Base-by-base conservation (phyloP, 1,284 basidiomycete species). In the Pseudozyma sp. region DNA sequence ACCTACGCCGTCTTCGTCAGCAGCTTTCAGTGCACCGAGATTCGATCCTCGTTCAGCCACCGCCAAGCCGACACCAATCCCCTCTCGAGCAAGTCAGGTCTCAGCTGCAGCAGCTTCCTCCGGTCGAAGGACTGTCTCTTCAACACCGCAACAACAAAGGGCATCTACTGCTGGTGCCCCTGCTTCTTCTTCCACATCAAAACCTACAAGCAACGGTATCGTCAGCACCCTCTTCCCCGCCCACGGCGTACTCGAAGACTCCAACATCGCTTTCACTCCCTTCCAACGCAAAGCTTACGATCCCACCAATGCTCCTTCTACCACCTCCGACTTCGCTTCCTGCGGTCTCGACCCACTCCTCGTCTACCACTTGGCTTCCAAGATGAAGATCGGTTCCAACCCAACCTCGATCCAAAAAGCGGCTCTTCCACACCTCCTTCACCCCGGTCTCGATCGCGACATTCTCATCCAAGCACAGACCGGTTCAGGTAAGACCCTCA, bases 381-480 rank as follows among this genome's bases (percentile, higher is more conserved):
- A 94, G 86, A 91, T 98, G 90, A 87, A 87, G 43, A 93, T 99
- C 49, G 85, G 88, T 17, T 91, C 91, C 10, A 54, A 70, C 73
- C 97, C 97, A 0, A 99, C 96, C 0, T 90, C 92, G 7, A 95
- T 98, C 72, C 96, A 99, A 85, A 89, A 92, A 68, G 89, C 90
- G 9, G 89, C 92, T 2, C 87, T 99, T 17, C 91, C 93, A 5
- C 87, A 90, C 43, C 88, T 97, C 47, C 87, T 94, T 2, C 62
- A 78, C 31, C 45, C 50, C 37, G 13, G 56, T 77, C 85, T 70
- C 11, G 48, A 86, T 86, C 88, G 92, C 59, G 97, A 99, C 85
- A 89, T 94, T 14, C 94, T 99, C 83, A 92, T 99, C 56, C 95
- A 98, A 84, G 93, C 94, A 5, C 96, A 99, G 84, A 99, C 97